Conservation (phyloP, 192 early-diverging fungal genomes). For the Ambispora gerdemannii region DNA sequence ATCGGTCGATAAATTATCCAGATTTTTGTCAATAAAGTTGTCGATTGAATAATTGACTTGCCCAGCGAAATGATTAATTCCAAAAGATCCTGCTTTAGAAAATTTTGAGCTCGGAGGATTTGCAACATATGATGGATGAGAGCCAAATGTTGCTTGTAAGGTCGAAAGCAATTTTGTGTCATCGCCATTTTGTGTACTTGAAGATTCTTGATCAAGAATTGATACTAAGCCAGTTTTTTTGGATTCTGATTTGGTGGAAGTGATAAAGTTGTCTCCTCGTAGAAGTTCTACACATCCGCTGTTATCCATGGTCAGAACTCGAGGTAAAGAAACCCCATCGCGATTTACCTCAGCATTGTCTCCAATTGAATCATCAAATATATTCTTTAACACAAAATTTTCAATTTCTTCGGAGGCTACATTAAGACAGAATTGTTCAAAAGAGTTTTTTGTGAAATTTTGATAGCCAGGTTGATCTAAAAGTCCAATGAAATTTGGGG, state of each 20-base stretch:
- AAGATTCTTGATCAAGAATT: slow-evolving; percentile 46
- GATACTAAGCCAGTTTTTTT: slow-evolving; percentile 42
- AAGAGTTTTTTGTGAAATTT: slow-evolving; percentile 51
- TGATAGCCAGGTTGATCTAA: slow-evolving; percentile 77
- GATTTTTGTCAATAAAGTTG: slow-evolving; percentile 76
- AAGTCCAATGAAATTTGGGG: slow-evolving; percentile 81
- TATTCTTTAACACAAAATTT: slow-evolving; percentile 54
- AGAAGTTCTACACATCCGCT: slow-evolving; percentile 54
- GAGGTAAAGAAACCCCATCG: slow-evolving; percentile 60
- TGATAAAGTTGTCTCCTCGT: slow-evolving; percentile 30
- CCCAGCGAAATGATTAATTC: slow-evolving; percentile 71
- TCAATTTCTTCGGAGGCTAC: slow-evolving; percentile 69
- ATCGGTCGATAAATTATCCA: slow-evolving; percentile 70
- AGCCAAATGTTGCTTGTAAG: slow-evolving; percentile 36
- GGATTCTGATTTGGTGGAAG: slow-evolving; percentile 10
- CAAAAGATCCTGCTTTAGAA: slow-evolving; percentile 49
- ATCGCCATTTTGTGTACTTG: slow-evolving; percentile 43
- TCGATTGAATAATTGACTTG: slow-evolving; percentile 75
- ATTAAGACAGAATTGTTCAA: slow-evolving; percentile 69
- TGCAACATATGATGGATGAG: slow-evolving; percentile 40
- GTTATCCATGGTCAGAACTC: slow-evolving; percentile 49
- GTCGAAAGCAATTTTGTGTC: slow-evolving; percentile 46
- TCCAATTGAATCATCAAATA: slow-evolving; percentile 51
- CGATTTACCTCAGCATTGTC: slow-evolving; percentile 43
- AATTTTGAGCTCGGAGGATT: slow-evolving; percentile 40